Percentiles rank a stretch among this genome's conserved stretches.
phyloP scores from a whole-genome alignment of 176 grass and related monocot species.

The Oryza longistaminata region DNA sequence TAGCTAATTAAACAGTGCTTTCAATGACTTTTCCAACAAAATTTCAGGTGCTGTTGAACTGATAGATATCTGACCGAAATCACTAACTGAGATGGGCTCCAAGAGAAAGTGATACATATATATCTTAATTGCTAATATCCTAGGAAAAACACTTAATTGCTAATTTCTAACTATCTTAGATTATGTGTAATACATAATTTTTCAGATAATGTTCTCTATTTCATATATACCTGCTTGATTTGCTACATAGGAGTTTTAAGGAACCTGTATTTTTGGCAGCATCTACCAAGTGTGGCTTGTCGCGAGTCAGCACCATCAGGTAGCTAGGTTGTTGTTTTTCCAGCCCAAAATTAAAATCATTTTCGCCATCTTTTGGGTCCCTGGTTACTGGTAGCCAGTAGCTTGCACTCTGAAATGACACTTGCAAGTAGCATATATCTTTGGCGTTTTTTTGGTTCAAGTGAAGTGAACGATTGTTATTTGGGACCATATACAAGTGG shows the following conservation, averaged over 20 bases:
- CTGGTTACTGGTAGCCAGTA: background rate
- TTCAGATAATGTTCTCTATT: no score
- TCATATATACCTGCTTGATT: no score
- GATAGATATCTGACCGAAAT: background rate
- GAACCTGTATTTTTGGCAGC: background rate
- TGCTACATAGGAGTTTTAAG: background rate
- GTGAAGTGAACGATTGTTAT: constrained; percentile 9
- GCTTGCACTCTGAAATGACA: constrained; percentile 13
- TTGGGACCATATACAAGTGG: background rate
- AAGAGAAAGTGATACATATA: background rate
- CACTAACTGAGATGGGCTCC: background rate
- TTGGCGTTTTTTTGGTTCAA: constrained; percentile 12
- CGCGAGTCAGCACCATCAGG: constrained; percentile 50
- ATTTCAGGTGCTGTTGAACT: background rate
- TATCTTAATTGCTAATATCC: no score
- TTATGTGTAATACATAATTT: background rate
- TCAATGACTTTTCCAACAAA: background rate
- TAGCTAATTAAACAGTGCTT: background rate
- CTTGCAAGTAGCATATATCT: background rate
- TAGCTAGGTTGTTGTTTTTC: constrained; percentile 33
- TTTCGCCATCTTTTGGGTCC: background rate
- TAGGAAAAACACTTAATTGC: no score
- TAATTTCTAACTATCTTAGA: background rate
- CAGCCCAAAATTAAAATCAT: constrained; percentile 4
- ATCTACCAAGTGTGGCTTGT: background rate